phyloP scores from a whole-genome alignment of 2,329 filamentous ascomycete genomes.

The Aspergillus phoenicis region DNA sequence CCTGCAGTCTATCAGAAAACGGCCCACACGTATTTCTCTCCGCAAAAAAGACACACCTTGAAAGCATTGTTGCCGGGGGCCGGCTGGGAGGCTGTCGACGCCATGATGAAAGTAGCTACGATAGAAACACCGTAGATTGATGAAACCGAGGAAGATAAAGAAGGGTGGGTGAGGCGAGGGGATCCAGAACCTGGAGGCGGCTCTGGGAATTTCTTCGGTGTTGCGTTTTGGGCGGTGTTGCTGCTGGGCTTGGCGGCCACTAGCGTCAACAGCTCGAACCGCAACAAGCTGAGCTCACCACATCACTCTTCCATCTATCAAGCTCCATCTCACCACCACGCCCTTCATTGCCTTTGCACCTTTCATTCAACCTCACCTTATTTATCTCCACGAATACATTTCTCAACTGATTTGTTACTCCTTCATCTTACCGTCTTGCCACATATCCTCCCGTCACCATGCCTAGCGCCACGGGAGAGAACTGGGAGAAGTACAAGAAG shows the following conservation, averaged over 20 bases:
- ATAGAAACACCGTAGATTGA: conserved; percentile 31
- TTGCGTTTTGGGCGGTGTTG: conserved; percentile 42
- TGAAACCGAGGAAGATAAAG: conserved; percentile 24
- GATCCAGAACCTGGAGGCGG: conserved; percentile 27
- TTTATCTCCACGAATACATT: neutral
- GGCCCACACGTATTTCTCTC: conserved; percentile 31
- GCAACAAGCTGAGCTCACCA: conserved; percentile 33
- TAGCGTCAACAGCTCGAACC: conserved; percentile 42
- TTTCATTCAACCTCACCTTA: conserved; percentile 1
- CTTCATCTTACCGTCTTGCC: conserved; percentile 24
- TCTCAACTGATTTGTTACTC: conserved; percentile 10
- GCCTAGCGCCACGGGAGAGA: conserved; percentile 90
- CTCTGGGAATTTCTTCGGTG: conserved; percentile 43
- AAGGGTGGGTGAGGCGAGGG: conserved; percentile 25
- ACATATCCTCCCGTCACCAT: conserved; percentile 61
- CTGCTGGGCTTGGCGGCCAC: conserved; percentile 42
- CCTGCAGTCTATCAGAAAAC: conserved; percentile 53
- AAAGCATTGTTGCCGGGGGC: conserved; percentile 66
- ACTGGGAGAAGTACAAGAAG: conserved; percentile 99
- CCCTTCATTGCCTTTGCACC: conserved; percentile 1
- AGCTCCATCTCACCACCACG: conserved; percentile 10
- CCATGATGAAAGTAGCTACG: conserved; percentile 48
- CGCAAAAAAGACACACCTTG: conserved; percentile 53
- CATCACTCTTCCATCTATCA: conserved; percentile 26
- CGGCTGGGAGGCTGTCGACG: conserved; percentile 49